These are phyloP conservation scores for Fusarium chuoi DNA, from an alignment of 2,329 filamentous ascomycete genomes.

Conservation along the genomic window DNA sequence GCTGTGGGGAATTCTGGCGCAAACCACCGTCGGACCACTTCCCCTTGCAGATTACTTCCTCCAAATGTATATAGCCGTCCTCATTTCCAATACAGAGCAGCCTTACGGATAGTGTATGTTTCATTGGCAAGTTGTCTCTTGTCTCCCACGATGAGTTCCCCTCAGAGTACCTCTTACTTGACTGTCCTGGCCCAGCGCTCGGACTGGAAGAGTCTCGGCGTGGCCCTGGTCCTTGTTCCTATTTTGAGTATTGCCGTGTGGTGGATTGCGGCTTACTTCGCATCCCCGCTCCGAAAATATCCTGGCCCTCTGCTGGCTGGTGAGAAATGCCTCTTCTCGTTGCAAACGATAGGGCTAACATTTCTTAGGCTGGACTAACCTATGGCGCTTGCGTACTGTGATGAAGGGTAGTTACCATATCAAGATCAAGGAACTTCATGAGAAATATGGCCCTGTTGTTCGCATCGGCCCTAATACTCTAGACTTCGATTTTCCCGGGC, in stretches of 20 bases:
- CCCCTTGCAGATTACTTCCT: too few species aligned
- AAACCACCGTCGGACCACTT: too few species aligned
- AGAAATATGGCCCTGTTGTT: conserved; percentile 53
- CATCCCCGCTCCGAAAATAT: conserved; percentile 28
- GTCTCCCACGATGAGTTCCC: conserved; percentile 14
- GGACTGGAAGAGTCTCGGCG: conserved; percentile 20
- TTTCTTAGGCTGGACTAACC: conserved; percentile 43
- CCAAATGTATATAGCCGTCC: too few species aligned
- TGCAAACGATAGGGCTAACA: too few species aligned
- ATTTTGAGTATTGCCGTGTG: conserved; percentile 22
- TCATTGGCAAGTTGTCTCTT: neutral
- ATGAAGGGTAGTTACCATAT: conserved; percentile 43
- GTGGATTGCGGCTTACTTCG: conserved; percentile 27
- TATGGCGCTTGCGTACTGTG: conserved; percentile 50
- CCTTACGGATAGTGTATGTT: neutral
- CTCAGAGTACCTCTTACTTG: conserved; percentile 10
- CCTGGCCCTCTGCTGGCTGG: conserved; percentile 28
- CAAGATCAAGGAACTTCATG: conserved; percentile 49
- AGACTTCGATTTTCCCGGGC: conserved; percentile 49
- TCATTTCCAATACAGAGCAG: too few species aligned
- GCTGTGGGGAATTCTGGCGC: too few species aligned
- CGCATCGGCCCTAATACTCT: conserved; percentile 54
- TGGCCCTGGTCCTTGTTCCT: conserved; percentile 13
- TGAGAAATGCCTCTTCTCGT: too few species aligned
- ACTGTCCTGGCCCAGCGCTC: conserved; percentile 4